A percentile compares a stretch with the other conserved stretches of the same genome.
phyloP scores from a whole-genome alignment of 768 basidiomycete genomes.

The Mrakia gelida region DNA sequence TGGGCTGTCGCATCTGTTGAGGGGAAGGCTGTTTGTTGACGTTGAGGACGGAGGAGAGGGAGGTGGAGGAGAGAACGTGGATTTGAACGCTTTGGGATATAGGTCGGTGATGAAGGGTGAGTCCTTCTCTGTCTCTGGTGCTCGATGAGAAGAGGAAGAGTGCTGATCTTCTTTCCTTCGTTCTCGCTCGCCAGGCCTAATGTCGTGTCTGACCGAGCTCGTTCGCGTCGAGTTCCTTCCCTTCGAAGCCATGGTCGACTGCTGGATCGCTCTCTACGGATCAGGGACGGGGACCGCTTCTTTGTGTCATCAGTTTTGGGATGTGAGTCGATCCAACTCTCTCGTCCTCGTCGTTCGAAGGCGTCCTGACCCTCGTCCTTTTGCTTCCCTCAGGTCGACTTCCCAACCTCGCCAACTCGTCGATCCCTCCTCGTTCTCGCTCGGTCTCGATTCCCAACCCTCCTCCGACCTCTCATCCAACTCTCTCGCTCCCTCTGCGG shows the following conservation, averaged over 20 bases:
- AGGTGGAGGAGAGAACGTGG: conserved; percentile 65
- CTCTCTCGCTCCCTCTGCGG: conserved; percentile 74
- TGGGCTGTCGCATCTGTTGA: background rate
- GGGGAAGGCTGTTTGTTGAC: conserved; percentile 5
- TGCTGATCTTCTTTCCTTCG: background rate
- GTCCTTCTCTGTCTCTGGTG: conserved; percentile 33
- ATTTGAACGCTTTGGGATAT: conserved; percentile 72
- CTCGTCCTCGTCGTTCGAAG: background rate
- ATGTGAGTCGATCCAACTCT: conserved; percentile 39
- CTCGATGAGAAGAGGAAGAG: background rate
- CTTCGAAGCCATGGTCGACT: conserved; percentile 64
- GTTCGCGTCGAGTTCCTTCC: conserved; percentile 69
- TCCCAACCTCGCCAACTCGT: conserved; percentile 57
- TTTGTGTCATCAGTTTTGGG: conserved; percentile 79
- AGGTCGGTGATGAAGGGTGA: conserved; percentile 80
- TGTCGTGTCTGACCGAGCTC: conserved; percentile 69
- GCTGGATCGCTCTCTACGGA: conserved; percentile 71
- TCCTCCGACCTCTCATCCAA: conserved; percentile 63
- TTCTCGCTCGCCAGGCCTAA: conserved; percentile 54
- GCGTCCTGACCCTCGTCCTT: background rate
- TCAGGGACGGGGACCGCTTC: conserved; percentile 50
- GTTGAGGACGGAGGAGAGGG: conserved; percentile 41
- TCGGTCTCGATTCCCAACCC: conserved; percentile 75
- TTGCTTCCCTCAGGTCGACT: conserved; percentile 50
- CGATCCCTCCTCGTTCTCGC: conserved; percentile 78